Evolutionary conservation across 2,329 filamentous ascomycete species (phyloP), one percentile per base, ranked within the genome.

Genomic region (Sarocladium strictum): DNA sequence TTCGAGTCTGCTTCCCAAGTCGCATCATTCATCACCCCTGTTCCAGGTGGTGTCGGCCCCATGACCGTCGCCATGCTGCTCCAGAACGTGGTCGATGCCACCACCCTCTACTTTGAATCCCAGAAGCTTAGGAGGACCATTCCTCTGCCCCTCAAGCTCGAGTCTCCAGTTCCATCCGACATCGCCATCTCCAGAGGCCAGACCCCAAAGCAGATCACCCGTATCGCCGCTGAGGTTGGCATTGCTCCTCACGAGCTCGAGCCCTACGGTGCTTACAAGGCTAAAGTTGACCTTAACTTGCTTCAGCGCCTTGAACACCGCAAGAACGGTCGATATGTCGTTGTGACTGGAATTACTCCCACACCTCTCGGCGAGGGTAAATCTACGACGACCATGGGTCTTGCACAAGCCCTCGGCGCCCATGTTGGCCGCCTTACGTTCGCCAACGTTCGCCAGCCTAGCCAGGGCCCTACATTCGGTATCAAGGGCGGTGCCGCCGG

Each of bases 51-150:
- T 70, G 94, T 99, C 56, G 94, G 94, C 0, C 94, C 94, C 52
- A 99, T 99, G 94, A 99, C 94, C 2, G 92, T 99, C 59, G 94
- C 94, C 57, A 99, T 99, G 94, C 79, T 99, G 49, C 76, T 99
- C 63, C 89, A 96, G 71, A 99, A 99, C 66, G 92, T 97, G 9
- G 87, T 97, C 54, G 87, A 93, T 62, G 86, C 93, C 32, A 87
- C 94, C 33, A 87, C 85, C 50, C 76, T 81, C 55, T 92, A 90
- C 66, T 94, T 94, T 60, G 89, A 94, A 59, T 82, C 83, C 58
- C 87, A 95, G 69, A 95, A 90, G 73, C 78, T 86, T 58, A 83
- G 94, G 56, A 85, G 83, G 61, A 89, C 95, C 58, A 80, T 83
- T 5, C 90, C 94, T 21, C 78, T 97, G n/a, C 89, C 90, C 5